phyloP scores from a whole-genome alignment of 2,329 filamentous ascomycete genomes.

The Torrubiella hemipterigena region DNA sequence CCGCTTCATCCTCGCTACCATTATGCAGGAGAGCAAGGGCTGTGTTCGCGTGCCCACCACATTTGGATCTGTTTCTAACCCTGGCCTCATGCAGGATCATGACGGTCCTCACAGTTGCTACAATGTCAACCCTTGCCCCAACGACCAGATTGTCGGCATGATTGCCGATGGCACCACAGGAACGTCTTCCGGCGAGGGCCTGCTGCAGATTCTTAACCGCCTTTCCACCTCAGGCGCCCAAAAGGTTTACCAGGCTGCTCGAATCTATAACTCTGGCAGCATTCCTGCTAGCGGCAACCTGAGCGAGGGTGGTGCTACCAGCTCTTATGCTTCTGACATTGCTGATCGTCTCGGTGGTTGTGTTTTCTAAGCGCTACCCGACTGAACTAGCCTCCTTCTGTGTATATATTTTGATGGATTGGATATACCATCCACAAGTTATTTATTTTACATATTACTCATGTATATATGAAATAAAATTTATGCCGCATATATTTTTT shows the following conservation, averaged over 20 bases:
- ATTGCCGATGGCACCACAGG: conserved; percentile 2
- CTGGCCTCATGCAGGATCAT: conserved; percentile 4
- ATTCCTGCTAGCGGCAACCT: neutral
- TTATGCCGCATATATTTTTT: too few relatives aligned
- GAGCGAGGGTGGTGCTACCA: conserved; percentile 3
- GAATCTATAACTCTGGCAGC: conserved; percentile 5
- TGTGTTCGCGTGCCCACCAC: conserved; percentile 5
- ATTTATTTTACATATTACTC: too few relatives aligned
- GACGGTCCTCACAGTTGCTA: neutral
- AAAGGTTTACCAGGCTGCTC: conserved; percentile 2
- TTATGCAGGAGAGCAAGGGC: conserved; percentile 15
- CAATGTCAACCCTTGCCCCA: conserved; percentile 2
- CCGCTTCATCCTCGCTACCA: conserved; percentile 14
- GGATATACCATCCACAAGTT: neutral
- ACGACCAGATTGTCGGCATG: conserved; percentile 1
- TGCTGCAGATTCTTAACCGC: conserved; percentile 1
- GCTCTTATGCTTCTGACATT: conserved; percentile 4
- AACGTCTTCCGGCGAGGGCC: conserved; percentile 3
- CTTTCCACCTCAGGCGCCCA: neutral
- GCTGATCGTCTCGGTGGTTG: conserved; percentile 4
- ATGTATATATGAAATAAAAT: too few relatives aligned
- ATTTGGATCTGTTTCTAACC: neutral
- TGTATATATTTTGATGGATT: neutral
- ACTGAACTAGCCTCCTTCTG: neutral
- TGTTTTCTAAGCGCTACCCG: neutral